Conservation (phyloP, 176 grass and related monocot genomes). For the Carex kokanica region DNA sequence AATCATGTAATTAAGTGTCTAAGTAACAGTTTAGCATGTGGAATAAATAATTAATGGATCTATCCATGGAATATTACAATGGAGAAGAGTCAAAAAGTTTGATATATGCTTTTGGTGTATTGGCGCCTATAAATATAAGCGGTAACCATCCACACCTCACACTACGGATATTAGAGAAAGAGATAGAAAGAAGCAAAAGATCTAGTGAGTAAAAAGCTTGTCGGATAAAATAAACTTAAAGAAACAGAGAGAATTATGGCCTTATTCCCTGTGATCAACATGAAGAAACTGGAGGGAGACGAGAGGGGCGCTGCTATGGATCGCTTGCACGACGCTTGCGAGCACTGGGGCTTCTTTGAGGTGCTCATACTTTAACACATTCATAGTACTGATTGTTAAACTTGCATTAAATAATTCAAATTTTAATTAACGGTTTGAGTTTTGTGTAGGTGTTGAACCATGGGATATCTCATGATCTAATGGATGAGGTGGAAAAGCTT, state of each 20-base stretch:
- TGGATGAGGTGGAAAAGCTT: constrained; percentile 88
- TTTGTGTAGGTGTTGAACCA: constrained; percentile 70
- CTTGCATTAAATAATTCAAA: neutral
- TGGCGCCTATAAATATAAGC: constrained; percentile 55
- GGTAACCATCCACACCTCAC: constrained; percentile 11
- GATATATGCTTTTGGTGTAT: neutral
- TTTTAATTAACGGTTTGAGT: neutral
- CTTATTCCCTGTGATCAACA: constrained; percentile 70
- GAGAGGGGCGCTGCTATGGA: constrained; percentile 54
- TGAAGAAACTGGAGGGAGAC: constrained; percentile 62
- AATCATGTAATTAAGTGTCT: neutral
- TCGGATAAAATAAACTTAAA: neutral
- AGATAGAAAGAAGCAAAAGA: neutral
- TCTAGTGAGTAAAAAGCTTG: neutral
- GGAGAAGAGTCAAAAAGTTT: neutral
- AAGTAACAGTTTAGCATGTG: neutral
- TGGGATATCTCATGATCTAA: constrained; percentile 68
- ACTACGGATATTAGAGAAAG: constrained; percentile 19
- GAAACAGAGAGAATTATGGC: constrained; percentile 28
- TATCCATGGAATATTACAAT: neutral
- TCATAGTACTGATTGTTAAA: neutral
- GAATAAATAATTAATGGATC: neutral
- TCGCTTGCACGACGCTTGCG: constrained; percentile 65
- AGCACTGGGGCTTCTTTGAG: constrained; percentile 99
- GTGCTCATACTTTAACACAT: constrained; percentile 28